Conservation (phyloP, 768 basidiomycete genomes). For the Suillus placidus region DNA sequence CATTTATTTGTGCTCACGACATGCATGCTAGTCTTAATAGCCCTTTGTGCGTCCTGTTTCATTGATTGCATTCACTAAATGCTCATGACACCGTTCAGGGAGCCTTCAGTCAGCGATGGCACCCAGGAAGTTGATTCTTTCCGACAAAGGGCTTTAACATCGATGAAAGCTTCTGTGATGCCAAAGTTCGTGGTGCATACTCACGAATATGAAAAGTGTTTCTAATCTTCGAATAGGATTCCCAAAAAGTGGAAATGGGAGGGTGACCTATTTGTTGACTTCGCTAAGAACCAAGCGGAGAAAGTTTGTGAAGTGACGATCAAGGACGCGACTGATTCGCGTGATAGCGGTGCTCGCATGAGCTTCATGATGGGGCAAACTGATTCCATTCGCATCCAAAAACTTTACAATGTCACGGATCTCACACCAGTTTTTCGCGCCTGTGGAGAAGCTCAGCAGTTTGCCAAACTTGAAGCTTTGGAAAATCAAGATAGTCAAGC, state of each 20-base stretch:
- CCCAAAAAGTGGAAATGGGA: slow-evolving; percentile 68
- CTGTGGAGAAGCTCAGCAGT: slow-evolving; percentile 53
- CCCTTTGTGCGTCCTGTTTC: slow-evolving; percentile 26
- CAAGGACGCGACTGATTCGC: slow-evolving; percentile 45
- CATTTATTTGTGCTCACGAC: background rate
- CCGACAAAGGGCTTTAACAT: slow-evolving; percentile 8
- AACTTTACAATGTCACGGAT: slow-evolving; percentile 52
- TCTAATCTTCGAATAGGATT: slow-evolving; percentile 42
- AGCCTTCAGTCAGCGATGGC: slow-evolving; percentile 4
- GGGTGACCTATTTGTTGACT: slow-evolving; percentile 52
- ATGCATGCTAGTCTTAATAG: slow-evolving; percentile 22
- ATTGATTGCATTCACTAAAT: background rate
- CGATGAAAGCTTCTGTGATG: slow-evolving; percentile 21
- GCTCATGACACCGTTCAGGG: slow-evolving; percentile 18
- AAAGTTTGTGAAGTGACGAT: slow-evolving; percentile 53
- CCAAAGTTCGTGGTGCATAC: slow-evolving; percentile 30
- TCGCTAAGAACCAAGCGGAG: slow-evolving; percentile 39
- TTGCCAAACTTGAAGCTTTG: slow-evolving; percentile 50
- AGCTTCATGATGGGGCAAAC: slow-evolving; percentile 45
- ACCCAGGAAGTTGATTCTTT: slow-evolving; percentile 10
- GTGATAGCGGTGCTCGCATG: slow-evolving; percentile 48
- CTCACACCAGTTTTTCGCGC: slow-evolving; percentile 49
- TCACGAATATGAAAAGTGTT: background rate
- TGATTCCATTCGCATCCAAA: slow-evolving; percentile 47
- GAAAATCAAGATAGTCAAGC: slow-evolving; percentile 41